Conservation (phyloP, 768 basidiomycete species). For the Pleurotus tuber-regium region DNA sequence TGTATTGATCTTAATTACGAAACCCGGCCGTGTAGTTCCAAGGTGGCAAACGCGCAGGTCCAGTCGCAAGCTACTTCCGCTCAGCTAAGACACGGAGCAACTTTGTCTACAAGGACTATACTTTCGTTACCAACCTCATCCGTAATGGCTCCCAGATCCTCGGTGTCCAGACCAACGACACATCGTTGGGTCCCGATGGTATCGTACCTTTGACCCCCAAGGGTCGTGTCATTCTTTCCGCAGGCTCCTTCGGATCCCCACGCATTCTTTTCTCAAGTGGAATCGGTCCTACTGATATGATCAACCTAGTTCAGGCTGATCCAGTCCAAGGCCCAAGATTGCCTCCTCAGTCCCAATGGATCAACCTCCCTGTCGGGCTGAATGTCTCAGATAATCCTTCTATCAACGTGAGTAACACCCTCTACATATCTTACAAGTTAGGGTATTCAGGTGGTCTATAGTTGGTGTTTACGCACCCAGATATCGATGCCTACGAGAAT, state of each 20-base stretch:
- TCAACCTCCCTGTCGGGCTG: slow-evolving; percentile 58
- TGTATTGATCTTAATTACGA: too few relatives aligned
- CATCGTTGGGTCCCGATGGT: slow-evolving; percentile 52
- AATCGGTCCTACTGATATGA: slow-evolving; percentile 60
- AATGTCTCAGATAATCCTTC: slow-evolving; percentile 62
- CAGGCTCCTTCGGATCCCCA: slow-evolving; percentile 54
- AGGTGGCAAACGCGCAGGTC: slow-evolving; percentile 48
- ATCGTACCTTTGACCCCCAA: slow-evolving; percentile 49
- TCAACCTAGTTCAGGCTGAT: slow-evolving; percentile 45
- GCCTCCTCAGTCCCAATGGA: slow-evolving; percentile 48
- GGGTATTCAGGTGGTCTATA: slow-evolving; percentile 15
- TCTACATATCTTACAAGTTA: too few relatives aligned
- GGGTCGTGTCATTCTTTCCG: slow-evolving; percentile 61
- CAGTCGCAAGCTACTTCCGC: slow-evolving; percentile 58
- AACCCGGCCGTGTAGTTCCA: too few relatives aligned
- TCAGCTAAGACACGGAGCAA: slow-evolving; percentile 53
- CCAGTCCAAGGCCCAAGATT: slow-evolving; percentile 43
- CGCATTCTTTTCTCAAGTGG: slow-evolving; percentile 60
- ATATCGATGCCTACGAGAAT: slow-evolving; percentile 63
- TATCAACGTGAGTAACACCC: slow-evolving; percentile 43
- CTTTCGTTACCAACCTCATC: slow-evolving; percentile 48
- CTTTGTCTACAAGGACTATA: slow-evolving; percentile 48
- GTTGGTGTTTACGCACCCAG: slow-evolving; percentile 64
- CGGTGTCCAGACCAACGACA: slow-evolving; percentile 62
- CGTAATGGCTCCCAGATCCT: slow-evolving; percentile 55